phyloP scores from a whole-genome alignment of 768 basidiomycete species.

The Dentipellis sp. region DNA sequence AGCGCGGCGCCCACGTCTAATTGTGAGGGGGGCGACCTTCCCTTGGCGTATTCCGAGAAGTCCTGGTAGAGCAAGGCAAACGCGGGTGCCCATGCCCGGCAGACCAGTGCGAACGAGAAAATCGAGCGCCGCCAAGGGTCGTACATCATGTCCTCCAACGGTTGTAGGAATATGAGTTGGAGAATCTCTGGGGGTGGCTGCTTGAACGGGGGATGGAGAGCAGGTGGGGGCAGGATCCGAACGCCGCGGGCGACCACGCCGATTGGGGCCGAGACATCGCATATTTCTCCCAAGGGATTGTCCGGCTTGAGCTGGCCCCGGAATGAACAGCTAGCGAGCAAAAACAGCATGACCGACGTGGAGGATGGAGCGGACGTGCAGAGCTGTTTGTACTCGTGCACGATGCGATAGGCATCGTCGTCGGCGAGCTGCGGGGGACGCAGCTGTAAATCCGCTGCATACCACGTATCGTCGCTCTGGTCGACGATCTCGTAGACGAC shows the following conservation, averaged over 20 bases:
- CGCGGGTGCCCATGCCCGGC: neutral
- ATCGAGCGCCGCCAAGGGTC: neutral
- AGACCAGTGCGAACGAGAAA: neutral
- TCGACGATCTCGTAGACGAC: neutral
- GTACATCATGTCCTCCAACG: neutral
- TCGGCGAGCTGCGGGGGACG: neutral
- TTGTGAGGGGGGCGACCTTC: neutral
- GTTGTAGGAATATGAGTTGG: neutral
- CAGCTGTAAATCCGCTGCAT: neutral
- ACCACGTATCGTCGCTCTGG: neutral
- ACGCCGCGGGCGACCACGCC: neutral
- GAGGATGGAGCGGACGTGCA: neutral
- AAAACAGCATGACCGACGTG: neutral
- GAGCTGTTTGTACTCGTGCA: neutral
- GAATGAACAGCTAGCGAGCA: neutral
- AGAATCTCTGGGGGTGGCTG: neutral
- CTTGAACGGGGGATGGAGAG: neutral
- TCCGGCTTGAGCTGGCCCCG: neutral
- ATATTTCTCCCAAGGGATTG: neutral
- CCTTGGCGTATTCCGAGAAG: neutral
- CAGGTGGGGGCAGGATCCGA: neutral
- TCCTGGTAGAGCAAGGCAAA: neutral
- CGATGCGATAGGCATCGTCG: neutral
- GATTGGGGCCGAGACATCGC: neutral
- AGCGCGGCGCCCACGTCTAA: neutral